Evolutionary conservation across 345 rosid species (phyloP).

Genomic region (Populus tremula): DNA sequence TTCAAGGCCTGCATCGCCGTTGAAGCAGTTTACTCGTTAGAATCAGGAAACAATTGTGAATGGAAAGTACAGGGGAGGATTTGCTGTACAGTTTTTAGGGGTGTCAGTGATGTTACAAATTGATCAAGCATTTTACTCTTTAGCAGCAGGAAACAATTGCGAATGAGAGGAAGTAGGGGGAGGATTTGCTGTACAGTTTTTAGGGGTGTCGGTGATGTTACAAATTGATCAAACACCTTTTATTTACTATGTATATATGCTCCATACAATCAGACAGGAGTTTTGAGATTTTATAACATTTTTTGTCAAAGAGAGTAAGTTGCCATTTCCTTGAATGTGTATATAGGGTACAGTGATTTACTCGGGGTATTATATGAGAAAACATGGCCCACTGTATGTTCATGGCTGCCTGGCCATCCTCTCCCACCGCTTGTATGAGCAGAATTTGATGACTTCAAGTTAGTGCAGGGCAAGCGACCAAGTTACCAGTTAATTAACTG

Average conservation of each 20-base stretch:
- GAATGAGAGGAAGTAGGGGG: background rate
- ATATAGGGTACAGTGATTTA: background rate
- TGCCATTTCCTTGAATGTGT: background rate
- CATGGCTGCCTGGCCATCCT: background rate
- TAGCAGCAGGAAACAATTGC: background rate
- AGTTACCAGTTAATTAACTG: too few relatives aligned
- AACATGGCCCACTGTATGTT: background rate
- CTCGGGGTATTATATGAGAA: background rate
- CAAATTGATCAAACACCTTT: background rate
- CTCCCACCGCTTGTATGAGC: background rate
- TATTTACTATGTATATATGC: background rate
- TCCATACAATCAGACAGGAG: background rate
- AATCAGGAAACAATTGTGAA: background rate
- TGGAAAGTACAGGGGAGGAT: background rate
- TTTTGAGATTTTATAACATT: background rate
- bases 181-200: background rate
- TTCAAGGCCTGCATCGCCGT: background rate
- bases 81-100: background rate
- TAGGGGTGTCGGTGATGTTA: background rate
- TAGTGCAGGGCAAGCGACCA: background rate
- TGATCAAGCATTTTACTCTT: background rate
- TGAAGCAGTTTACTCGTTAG: background rate
- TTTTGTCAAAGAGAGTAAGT: background rate
- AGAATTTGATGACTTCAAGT: background rate
- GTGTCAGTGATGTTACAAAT: background rate